Base-by-base conservation (phyloP, 2,329 filamentous ascomycete genomes). In the Cladophialophora carrionii region DNA sequence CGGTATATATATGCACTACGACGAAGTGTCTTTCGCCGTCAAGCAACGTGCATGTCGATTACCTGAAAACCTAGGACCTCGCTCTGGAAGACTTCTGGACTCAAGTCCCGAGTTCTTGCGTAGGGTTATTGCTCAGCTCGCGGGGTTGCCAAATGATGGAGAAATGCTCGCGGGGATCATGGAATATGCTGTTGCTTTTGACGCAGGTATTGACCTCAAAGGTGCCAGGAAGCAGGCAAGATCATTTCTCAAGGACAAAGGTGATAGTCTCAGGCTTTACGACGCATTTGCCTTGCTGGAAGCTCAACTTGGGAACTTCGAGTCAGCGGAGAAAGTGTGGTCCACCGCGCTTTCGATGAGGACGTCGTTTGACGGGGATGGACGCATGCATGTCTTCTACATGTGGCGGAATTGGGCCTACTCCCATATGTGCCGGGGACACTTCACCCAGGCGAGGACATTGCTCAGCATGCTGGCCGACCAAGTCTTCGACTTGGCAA, bases 221-320 rank as follows among this genome's bases (percentile, higher is more conserved):
- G 80, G 78, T 1, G 85, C 87, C 29, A 88, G 85, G 70, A 96
- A 91, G 73, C 80, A 83, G 6, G 90, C 91, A 0, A 96, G 91
- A 72, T 77, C 78, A 6, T 79, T 96, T 0, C 77, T 97, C n/a
- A 94, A 90, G 73, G 82, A 82, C 55, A 84, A 86, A 62, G 81
- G 87, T 0, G 81, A 85, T 0, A 89, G 87, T 70, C 75, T 90
- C 2, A 79, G 82, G 14, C 79, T 97, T 0, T 97, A 96, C 76
- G 90, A 92, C 70, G 86, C 88, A 0, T 96, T 94, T 73, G 91
- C 89, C 0, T 77, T 91, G 14, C 85, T 92, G 3, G 91, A 96
- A 75, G 82, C 78, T 69, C 79, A 80, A 1, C 83, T 83, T 32
- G 85, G 82, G 0, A 88, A 89, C 26, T 70, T 74, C 1, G 81